Percentiles rank a stretch among this genome's conserved stretches.
These are phyloP conservation scores for Carpinus fangiana DNA, from an alignment of 306 rosid genomes.

Conservation along the genomic window DNA sequence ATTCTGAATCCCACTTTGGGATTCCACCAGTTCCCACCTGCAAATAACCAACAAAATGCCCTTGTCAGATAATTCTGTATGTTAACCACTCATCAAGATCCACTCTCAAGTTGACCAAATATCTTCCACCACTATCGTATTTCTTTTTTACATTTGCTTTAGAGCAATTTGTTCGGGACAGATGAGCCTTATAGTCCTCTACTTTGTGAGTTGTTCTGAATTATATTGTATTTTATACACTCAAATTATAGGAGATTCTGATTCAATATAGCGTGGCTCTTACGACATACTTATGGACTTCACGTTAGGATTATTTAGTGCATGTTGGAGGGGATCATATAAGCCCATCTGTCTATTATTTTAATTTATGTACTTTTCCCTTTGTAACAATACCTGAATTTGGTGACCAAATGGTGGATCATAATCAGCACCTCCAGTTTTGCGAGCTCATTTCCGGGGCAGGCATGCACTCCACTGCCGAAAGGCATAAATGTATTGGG, in stretches of 20 bases:
- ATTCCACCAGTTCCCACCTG: constrained; percentile 86
- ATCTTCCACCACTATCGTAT: background rate
- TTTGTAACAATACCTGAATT: constrained; percentile 56
- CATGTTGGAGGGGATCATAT: background rate
- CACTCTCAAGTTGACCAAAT: background rate
- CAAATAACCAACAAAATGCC: constrained; percentile 21
- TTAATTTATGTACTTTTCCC: too few species aligned
- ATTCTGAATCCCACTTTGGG: constrained; percentile 65
- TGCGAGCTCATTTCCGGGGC: constrained; percentile 97
- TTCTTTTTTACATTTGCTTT: background rate
- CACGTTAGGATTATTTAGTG: background rate
- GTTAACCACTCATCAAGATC: background rate
- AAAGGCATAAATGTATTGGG: constrained; percentile 94
- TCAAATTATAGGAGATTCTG: too few species aligned
- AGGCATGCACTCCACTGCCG: constrained; percentile 89
- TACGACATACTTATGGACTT: background rate
- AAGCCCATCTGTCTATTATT: too few species aligned
- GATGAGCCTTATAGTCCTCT: too few species aligned
- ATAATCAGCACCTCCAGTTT: constrained; percentile 79
- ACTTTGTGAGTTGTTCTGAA: too few species aligned
- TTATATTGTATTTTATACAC: too few species aligned
- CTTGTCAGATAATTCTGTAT: constrained; percentile 11
- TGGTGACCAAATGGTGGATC: constrained; percentile 85
- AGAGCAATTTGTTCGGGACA: background rate
- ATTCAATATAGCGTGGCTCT: background rate